Conservation (phyloP, 1,284 basidiomycete genomes). For the Ustilago lituana region DNA sequence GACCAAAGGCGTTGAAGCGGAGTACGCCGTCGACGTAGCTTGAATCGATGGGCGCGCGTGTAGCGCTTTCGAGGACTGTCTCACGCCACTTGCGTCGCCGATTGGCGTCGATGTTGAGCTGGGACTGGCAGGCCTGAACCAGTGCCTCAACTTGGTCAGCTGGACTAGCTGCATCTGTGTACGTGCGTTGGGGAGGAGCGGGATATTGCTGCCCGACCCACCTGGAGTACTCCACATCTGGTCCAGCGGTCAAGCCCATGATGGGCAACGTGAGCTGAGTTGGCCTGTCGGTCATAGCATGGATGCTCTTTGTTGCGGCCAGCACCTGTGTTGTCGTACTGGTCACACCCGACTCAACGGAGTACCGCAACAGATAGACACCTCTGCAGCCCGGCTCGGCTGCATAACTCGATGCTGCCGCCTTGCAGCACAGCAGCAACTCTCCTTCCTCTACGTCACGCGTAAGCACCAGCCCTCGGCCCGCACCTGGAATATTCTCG, state of each 20-base stretch:
- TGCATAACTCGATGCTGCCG: constrained; percentile 56
- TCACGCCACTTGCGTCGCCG: constrained; percentile 4
- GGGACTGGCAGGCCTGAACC: constrained; percentile 5
- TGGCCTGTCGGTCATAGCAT: constrained; percentile 59
- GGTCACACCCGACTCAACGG: constrained; percentile 57
- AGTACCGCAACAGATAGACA: constrained; percentile 52
- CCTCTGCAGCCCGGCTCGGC: constrained; percentile 49
- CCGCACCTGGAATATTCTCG: constrained; percentile 57
- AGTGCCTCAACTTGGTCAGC: constrained; percentile 15
- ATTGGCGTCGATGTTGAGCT: constrained; percentile 6
- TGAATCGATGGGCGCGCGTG: constrained; percentile 38
- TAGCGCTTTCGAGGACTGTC: constrained; percentile 15
- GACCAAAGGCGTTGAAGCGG: constrained; percentile 66
- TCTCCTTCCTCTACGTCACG: constrained; percentile 58
- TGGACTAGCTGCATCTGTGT: constrained; percentile 14
- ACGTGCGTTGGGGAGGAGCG: constrained; percentile 26
- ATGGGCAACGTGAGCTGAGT: constrained; percentile 51
- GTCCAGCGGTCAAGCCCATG: constrained; percentile 64
- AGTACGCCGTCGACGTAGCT: constrained; percentile 65
- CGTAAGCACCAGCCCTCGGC: constrained; percentile 60
- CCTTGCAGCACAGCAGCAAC: constrained; percentile 59
- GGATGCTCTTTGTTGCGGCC: constrained; percentile 62
- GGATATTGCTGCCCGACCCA: constrained; percentile 55
- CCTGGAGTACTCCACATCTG: constrained; percentile 40
- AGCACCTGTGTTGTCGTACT: constrained; percentile 65